Base-by-base conservation (phyloP, 2,329 filamentous ascomycete genomes). In the Chlorencoelia australis region DNA sequence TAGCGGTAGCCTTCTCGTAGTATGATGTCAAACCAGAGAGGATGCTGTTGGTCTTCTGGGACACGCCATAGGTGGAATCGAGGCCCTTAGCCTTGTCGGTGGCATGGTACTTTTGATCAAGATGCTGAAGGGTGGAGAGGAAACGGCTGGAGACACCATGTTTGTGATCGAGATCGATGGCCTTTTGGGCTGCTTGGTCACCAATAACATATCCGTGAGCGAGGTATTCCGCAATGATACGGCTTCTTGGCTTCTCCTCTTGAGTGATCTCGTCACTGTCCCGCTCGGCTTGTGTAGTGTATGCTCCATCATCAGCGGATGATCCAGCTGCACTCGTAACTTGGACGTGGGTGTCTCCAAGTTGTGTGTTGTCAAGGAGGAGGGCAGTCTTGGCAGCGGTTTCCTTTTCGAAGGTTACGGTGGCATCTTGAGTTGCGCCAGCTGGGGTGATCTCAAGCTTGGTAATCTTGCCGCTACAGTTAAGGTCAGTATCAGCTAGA, bases 381-480 rank as follows among this genome's bases (percentile, higher is more conserved):
- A 95, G 82, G 17, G 91, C 91, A 15, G 91, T 98, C 71, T 94
- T 95, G 42, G 89, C 88, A 33, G 91, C 91, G 10, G 89, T 93
- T 60, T 89, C 79, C 69, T 95, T 95, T 65, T 96, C 91, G 57
- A 98, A 98, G 35, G 79, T 88, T 45, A 98, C 88, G n/a, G 80
- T 83, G 40, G 91, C 91, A 33, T 79, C 79, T 65, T 95, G 86
- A 49, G 73, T 69, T 48, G 79, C 72, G 54, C 75, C 75, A 61
- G 67, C 33, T 63, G 64, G 64, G 18, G 77, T 84, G 55, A 95
- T 73, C 41, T 85, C 79, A 59, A 98, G 72, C 52, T 74, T 73
- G 49, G 76, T 79, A 61, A 98, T 94, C 71, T 95, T 96, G 61
- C 91, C 91, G 59, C 86, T 91, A 57, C 3, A 18, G 21, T 9